Conservation (phyloP, 2,329 filamentous ascomycete genomes). For the Neophaeococcomyces aloes region DNA sequence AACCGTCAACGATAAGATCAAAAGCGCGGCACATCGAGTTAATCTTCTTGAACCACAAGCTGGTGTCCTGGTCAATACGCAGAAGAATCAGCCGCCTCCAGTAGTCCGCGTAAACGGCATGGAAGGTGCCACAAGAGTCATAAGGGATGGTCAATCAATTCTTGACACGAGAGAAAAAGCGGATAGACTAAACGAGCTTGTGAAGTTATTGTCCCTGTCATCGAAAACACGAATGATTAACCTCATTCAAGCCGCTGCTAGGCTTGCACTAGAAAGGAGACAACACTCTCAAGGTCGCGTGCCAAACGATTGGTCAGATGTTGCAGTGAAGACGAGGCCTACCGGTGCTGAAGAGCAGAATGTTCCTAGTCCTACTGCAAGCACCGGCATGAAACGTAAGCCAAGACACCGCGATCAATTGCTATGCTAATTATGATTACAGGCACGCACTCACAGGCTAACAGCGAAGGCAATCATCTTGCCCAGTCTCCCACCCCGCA, state of each 20-base stretch:
- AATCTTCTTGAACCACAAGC: constrained; percentile 50
- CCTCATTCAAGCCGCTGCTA: constrained; percentile 65
- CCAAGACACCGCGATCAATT: constrained; percentile 5
- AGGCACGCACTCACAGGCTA: constrained; percentile 31
- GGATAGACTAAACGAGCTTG: constrained; percentile 65
- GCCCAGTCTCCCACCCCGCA: constrained; percentile 17
- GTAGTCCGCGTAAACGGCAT: constrained; percentile 45
- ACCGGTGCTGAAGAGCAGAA: constrained; percentile 28
- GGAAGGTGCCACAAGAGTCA: constrained; percentile 51
- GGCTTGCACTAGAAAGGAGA: constrained; percentile 60
- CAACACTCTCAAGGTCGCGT: constrained; percentile 69
- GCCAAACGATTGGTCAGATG: constrained; percentile 62
- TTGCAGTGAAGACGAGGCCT: constrained; percentile 48
- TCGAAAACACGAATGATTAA: constrained; percentile 68
- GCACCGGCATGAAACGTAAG: constrained; percentile 32
- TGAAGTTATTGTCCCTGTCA: constrained; percentile 72
- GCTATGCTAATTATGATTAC: constrained; percentile 23
- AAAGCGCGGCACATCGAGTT: constrained; percentile 48
- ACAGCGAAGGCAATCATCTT: constrained; percentile 28
- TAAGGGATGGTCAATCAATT: constrained; percentile 58
- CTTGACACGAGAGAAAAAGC: constrained; percentile 50
- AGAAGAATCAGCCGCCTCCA: constrained; percentile 28
- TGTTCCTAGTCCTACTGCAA: constrained; percentile 23
- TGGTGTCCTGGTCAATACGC: constrained; percentile 41
- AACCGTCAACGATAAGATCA: constrained; percentile 41